A percentile compares a stretch with the other conserved stretches of the same genome.
phyloP scores from a whole-genome alignment of 192 early-diverging fungal species.

The Linnemannia zychae region DNA sequence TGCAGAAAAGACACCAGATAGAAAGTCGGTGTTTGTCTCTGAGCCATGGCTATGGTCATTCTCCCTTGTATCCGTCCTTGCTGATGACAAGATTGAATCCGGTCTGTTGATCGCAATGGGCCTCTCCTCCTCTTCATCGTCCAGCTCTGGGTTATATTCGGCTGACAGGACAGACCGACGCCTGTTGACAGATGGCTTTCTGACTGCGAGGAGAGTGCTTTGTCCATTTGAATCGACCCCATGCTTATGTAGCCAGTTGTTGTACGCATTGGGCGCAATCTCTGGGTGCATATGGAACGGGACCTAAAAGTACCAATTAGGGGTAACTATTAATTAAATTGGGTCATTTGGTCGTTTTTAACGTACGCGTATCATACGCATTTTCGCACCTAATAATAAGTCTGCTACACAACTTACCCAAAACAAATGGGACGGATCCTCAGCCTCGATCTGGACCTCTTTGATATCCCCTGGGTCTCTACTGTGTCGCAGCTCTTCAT shows the following conservation, averaged over 20 bases:
- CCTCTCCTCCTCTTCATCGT: conserved; percentile 31
- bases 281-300: conserved; percentile 62
- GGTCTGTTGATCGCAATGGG: neutral
- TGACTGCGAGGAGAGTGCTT: conserved; percentile 18
- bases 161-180: conserved; percentile 53
- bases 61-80: neutral
- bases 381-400: neutral
- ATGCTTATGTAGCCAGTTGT: conserved; percentile 57
- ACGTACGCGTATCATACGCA: neutral
- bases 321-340: neutral
- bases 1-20: conserved; percentile 32
- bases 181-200: conserved; percentile 40
- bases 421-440: conserved; percentile 59
- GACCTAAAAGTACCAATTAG: conserved; percentile 27
- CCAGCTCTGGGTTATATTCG: conserved; percentile 57
- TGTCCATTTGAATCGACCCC: conserved; percentile 39
- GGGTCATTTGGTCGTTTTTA: neutral
- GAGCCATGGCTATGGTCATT: neutral
- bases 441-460: conserved; percentile 56
- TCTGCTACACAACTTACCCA: conserved; percentile 38
- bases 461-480: conserved; percentile 40
- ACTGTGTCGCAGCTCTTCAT: neutral
- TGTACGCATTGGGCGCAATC: conserved; percentile 63
- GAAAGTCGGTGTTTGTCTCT: conserved; percentile 14
- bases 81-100: neutral